Evolutionary conservation across 352 stramenopile genomes (phyloP), one percentile per base, ranked within the genome.

Genomic region (Globisporangium cylindrosporum): DNA sequence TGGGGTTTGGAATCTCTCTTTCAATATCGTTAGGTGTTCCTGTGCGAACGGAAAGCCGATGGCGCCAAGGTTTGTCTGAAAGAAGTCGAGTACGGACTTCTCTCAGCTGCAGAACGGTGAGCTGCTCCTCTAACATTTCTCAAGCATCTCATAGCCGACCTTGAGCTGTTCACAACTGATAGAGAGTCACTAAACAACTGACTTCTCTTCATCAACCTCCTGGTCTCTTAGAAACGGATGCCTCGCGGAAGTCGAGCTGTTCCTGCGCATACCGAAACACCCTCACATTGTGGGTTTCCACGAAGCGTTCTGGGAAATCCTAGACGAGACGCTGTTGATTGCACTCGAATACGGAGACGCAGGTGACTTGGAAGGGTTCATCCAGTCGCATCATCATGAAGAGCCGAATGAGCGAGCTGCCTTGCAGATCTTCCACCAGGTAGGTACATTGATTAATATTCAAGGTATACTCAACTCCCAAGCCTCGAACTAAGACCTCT

Each of bases 291-390:
- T 95, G 14, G 64, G 59, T 0, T 88, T 86, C 51, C 66, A 79
- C 32, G 84, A 92, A 56, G 79, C 71, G 0, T 92, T 93, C 46
- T 82, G 76, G 77, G 72, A 72, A 15, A 24, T 18, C 10, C 60
- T 69, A 1, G 54, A 65, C 18, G 70, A 77, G 12, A 32, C 73
- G 29, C 66, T 93, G 32, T 32, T 88, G 22, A 56, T 95, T 2
- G 64, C 92, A 32, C 79, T 95, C 1, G 89, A 96, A 61, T 84
- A 90, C 24, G 89, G 82, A 5, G 76, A 88, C 34, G 75, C 53
- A 1, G 89, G 88, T 9, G 83, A 93, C 55, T 74, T 96, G 2
- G 73, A 89, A 14, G 48, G 59, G 1, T 77, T 76, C 25, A 68
- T 93, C 18, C 68, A 74, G 22, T 48, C 53, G 55, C 32, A 22